phyloP scores from a whole-genome alignment of 2,329 filamentous ascomycete genomes.

The Penicillium sp. region DNA sequence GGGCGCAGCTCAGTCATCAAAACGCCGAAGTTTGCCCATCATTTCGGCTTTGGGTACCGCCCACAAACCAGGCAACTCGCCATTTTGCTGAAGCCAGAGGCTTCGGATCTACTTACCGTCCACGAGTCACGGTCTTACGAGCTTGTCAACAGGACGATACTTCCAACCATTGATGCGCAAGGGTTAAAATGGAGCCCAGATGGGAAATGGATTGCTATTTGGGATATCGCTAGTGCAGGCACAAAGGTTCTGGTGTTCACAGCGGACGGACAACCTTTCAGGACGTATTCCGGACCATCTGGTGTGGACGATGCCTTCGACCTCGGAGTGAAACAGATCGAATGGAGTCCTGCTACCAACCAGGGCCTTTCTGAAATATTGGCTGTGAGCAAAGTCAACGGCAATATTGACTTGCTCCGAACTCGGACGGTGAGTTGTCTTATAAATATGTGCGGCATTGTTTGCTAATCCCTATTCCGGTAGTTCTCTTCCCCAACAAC shows the following conservation, averaged over 20 bases:
- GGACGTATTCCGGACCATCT: constrained; percentile 47
- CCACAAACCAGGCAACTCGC: constrained; percentile 41
- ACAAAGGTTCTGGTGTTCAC: constrained; percentile 56
- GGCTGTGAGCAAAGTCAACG: constrained; percentile 52
- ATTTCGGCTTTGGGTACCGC: constrained; percentile 39
- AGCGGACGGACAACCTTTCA: constrained; percentile 57
- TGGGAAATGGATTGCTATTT: constrained; percentile 58
- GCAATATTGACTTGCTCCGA: constrained; percentile 48
- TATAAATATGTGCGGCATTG: not conserved
- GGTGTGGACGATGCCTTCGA: constrained; percentile 41
- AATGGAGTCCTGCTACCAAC: constrained; percentile 49
- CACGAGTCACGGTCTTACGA: constrained; percentile 38
- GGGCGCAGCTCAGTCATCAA: constrained; percentile 40
- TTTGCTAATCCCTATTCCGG: constrained; percentile 4
- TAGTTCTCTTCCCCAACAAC: constrained; percentile 36
- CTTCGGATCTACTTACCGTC: constrained; percentile 38
- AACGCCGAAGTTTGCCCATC: constrained; percentile 38
- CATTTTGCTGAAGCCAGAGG: constrained; percentile 40
- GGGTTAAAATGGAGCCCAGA: constrained; percentile 60
- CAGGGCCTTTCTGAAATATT: constrained; percentile 38
- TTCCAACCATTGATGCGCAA: constrained; percentile 56
- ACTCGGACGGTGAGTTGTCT: constrained; percentile 40
- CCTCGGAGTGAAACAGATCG: constrained; percentile 51
- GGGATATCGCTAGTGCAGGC: constrained; percentile 53
- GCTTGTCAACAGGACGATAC: constrained; percentile 31